These are phyloP conservation scores for Trichoderma citrinoviride DNA, from an alignment of 2,329 filamentous ascomycete genomes.

Conservation along the genomic window DNA sequence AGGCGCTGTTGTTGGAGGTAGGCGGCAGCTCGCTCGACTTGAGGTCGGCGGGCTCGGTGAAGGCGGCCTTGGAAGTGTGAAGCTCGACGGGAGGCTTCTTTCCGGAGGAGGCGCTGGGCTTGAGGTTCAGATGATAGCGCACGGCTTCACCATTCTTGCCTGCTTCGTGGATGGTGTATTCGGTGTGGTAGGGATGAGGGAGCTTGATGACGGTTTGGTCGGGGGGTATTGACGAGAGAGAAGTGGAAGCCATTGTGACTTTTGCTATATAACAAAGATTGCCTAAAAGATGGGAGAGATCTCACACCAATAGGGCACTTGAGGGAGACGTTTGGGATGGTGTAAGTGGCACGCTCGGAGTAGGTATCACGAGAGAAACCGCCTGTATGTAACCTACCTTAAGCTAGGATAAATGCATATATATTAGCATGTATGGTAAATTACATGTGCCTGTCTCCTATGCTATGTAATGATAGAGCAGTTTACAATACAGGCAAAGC, in stretches of 20 bases:
- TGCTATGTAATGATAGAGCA: too few relatives aligned
- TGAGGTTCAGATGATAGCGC: slow-evolving; percentile 39
- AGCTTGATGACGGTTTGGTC: slow-evolving; percentile 46
- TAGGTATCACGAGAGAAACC: neutral
- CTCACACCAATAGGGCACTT: neutral
- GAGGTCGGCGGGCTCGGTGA: slow-evolving; percentile 46
- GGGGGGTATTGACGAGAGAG: slow-evolving; percentile 31
- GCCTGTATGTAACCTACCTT: too few relatives aligned
- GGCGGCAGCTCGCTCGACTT: slow-evolving; percentile 50
- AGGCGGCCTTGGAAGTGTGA: slow-evolving; percentile 40
- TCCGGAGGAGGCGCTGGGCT: slow-evolving; percentile 27
- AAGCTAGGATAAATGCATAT: neutral
- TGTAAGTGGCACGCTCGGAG: neutral
- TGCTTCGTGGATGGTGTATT: slow-evolving; percentile 42
- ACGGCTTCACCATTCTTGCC: neutral
- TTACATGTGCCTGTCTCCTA: too few relatives aligned
- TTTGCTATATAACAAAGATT: neutral
- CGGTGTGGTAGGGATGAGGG: slow-evolving; percentile 49
- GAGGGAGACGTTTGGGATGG: neutral
- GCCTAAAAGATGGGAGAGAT: neutral
- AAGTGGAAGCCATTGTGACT: slow-evolving; percentile 28
- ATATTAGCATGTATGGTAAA: neutral
- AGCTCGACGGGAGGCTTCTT: slow-evolving; percentile 33
- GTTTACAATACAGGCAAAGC: neutral
- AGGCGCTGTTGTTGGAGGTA: slow-evolving; percentile 54